These are phyloP conservation scores for Saccharomyces eubayanus DNA, from an alignment of 805 yeast genomes.

Conservation along the genomic window DNA sequence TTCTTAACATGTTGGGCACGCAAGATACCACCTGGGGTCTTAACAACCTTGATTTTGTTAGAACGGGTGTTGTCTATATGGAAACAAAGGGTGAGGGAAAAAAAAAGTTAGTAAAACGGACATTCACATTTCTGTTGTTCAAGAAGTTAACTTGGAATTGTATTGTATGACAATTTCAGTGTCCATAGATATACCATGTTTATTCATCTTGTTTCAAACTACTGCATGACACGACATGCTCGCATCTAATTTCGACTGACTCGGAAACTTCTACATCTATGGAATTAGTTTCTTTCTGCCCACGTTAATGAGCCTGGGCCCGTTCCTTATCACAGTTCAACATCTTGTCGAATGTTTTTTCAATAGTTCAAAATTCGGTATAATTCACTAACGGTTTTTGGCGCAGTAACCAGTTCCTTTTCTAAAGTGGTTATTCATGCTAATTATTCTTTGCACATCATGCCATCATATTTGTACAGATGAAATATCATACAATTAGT, in stretches of 20 bases:
- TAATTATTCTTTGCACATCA: not conserved
- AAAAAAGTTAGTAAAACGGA: constrained; percentile 5
- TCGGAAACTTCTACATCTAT: not conserved
- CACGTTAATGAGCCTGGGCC: not conserved
- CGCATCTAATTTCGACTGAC: too few relatives aligned
- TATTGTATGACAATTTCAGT: not conserved
- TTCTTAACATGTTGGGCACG: constrained; percentile 97
- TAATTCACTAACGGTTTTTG: too few relatives aligned
- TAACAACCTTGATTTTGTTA: constrained; percentile 98
- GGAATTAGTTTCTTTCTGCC: not conserved
- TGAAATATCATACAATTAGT: not conserved
- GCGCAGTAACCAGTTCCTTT: not conserved
- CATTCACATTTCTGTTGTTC: not conserved
- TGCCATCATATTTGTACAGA: not conserved
- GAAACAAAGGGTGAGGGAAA: constrained; percentile 2
- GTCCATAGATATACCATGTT: too few relatives aligned
- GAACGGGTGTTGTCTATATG: constrained; percentile 93
- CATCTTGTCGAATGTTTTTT: not conserved
- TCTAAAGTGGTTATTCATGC: not conserved
- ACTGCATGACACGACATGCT: too few relatives aligned
- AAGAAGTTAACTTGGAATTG: not conserved
- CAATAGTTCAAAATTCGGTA: not conserved
- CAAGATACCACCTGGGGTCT: constrained; percentile 99
- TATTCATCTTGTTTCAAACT: too few relatives aligned
- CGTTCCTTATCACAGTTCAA: not conserved